These are phyloP conservation scores for Yamadazyma oceani DNA, from an alignment of 1,139 yeast genomes.

Conservation along the genomic window DNA sequence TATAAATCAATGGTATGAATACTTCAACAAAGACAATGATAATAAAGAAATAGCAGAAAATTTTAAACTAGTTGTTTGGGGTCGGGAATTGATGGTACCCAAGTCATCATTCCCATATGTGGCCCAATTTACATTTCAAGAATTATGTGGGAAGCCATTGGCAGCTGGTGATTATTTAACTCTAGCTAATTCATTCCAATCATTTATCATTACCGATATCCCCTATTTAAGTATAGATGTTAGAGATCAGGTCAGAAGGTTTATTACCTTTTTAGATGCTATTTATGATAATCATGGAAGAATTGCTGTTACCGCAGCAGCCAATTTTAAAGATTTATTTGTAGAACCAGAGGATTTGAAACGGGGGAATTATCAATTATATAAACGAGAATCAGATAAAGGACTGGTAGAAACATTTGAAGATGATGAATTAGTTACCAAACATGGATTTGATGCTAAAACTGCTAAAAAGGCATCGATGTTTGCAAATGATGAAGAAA, in stretches of 20 bases:
- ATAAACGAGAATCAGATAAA: constrained; percentile 30
- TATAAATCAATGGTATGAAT: constrained; percentile 72
- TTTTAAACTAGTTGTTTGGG: constrained; percentile 73
- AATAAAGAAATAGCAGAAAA: constrained; percentile 30
- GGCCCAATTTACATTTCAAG: constrained; percentile 84
- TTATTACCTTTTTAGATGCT: constrained; percentile 92
- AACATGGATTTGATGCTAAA: constrained; percentile 73
- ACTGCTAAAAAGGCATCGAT: constrained; percentile 76
- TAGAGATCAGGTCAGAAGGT: constrained; percentile 83
- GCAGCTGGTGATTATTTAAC: constrained; percentile 97
- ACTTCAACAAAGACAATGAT: constrained; percentile 54
- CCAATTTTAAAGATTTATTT: constrained; percentile 79
- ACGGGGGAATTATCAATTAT: constrained; percentile 54
- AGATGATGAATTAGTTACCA: constrained; percentile 61
- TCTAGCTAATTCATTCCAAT: constrained; percentile 71
- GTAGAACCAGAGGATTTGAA: constrained; percentile 76
- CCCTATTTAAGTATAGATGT: constrained; percentile 78
- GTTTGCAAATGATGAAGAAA: constrained; percentile 88
- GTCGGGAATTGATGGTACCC: constrained; percentile 77
- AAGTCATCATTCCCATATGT: constrained; percentile 72
- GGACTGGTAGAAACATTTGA: constrained; percentile 47
- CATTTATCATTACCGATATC: constrained; percentile 85
- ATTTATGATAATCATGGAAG: constrained; percentile 88
- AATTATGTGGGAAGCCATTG: constrained; percentile 80
- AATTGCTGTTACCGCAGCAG: constrained; percentile 85